Evolutionary conservation across 2,329 filamentous ascomycete species (phyloP), one percentile per base, ranked within the genome.

Genomic region (Ophiostoma ulmi): DNA sequence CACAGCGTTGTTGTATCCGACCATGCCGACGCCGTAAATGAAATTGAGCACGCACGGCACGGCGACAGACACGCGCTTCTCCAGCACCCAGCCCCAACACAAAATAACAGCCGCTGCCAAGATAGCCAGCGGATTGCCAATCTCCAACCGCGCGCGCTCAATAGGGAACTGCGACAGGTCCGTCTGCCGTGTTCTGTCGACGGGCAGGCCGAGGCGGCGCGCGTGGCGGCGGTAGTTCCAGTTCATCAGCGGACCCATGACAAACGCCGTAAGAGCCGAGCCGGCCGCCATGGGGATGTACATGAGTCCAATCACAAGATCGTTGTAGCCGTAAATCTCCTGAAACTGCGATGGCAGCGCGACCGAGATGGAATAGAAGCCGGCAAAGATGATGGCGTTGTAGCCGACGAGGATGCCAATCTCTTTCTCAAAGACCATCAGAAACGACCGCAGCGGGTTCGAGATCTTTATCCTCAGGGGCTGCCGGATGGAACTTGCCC

Each of bases 381-480:
- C 83, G 0, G 83, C 80, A 72, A 85, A 85, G 3, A 84, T 78
- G 4, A 86, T 75, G 66, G 79, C 80, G 68, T 79, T 80, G 66
- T 80, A 81, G 26, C 80, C 75, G 10, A 86, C 80, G 0, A 87
- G 77, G 10, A 85, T 74, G 1, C 79, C 81, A 66, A 98, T 86
- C 79, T 97, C 92, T 76, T 94, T 92, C 82, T 95, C 96, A 74
- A 88, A 84, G 72, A 93, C 86, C 0, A 95, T 93, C 0, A 89
- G 87, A 17, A 96, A 90, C 0, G 93, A 94, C 75, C 88, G 88
- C 73, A 97, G 83, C 79, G 97, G 97, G 80, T 98, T 94, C 73
- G 75, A 73, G 1, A 74, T 52, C 67, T 74, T 44, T 31, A 75
- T 68, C 7, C 38, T 55, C 10, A 73, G 72, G 0, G 73, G 74